Evolutionary conservation across 805 yeast species (phyloP), one percentile per base, ranked within the genome.

Genomic region (Candida coleopterorum): DNA sequence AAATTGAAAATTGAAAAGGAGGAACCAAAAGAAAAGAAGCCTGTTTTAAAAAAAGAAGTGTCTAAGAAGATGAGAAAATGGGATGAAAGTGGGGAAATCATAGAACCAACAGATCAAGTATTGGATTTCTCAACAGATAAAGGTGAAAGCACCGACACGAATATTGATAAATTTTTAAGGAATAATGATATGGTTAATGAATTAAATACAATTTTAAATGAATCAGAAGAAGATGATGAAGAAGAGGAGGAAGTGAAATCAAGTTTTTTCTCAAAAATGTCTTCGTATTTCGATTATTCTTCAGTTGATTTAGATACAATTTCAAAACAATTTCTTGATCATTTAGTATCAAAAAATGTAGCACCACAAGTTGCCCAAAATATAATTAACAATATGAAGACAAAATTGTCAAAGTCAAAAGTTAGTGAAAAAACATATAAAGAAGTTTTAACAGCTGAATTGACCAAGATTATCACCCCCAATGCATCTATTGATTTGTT

Each of bases 341-440:
- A 86, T 49, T 66, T 90, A 38, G 75, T 93, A 42, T 70, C 81
- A 44, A 90, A 89, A 50, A 90, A 90, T 50, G 93, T 90, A 22
- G 93, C 97, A 3, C 93, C 95, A 9, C 85, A 83, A 40, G 95
- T 88, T 2, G 93, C 97, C 0, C 77, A 70, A 27, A 72, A 75
- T 31, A 70, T 90, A 32, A 76, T 86, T 29, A 72, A 76, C 11
- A 80, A 79, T 40, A 87, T 93, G 25, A 80, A 79, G 38, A 70
- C 71, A 43, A 81, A 79, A 39, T 58, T 93, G 30, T 94, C 93
- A 1, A 82, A 79, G 36, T 81, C 86, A 0, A 77, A 75, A 29
- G 82, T 93, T 2, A 74, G 90, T 4, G 75, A 86, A 18, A 81
- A 77, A 34, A 65, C 72, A 9, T 84, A 94, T 17, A 81, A 79